phyloP scores from a whole-genome alignment of 2,329 filamentous ascomycete species.

The Diaporthe batatas region DNA sequence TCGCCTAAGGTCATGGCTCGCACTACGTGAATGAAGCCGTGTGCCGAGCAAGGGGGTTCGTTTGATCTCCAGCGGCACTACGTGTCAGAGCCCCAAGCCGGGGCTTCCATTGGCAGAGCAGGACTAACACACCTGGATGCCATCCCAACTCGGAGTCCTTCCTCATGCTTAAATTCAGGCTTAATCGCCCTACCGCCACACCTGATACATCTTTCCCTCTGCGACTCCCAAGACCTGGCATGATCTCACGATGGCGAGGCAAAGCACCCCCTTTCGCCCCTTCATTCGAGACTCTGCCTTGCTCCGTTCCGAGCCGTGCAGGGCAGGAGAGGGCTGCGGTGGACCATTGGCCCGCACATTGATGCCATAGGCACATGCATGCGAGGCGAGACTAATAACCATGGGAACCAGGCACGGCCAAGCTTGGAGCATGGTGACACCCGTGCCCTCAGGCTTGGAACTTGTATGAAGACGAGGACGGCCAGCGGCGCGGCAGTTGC shows the following conservation, averaged over 20 bases:
- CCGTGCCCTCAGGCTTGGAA: conserved; percentile 1
- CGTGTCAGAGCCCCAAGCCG: conserved; percentile 21
- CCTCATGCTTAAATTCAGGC: conserved; percentile 37
- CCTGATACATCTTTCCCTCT: conserved; percentile 6
- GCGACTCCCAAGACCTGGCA: conserved; percentile 11
- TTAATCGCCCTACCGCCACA: conserved; percentile 3
- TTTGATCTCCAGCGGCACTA: conserved; percentile 38
- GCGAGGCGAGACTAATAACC: neutral
- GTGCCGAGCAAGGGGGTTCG: conserved; percentile 34
- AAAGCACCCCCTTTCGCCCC: neutral
- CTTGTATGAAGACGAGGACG: neutral
- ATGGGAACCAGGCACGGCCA: conserved; percentile 11
- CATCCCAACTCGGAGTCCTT: conserved; percentile 23
- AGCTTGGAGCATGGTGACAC: neutral
- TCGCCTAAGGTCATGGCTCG: neutral
- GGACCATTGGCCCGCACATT: neutral
- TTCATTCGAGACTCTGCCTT: neutral
- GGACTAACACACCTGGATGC: neutral
- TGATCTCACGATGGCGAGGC: conserved; percentile 22
- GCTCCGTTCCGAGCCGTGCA: conserved; percentile 9
- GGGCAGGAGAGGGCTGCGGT: neutral
- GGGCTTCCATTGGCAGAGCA: conserved; percentile 12
- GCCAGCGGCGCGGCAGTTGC: neutral
- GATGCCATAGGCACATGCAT: neutral
- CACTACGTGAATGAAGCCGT: conserved; percentile 15